Conservation (phyloP, 2,329 filamentous ascomycete species). For the Sporothrix protearum region DNA sequence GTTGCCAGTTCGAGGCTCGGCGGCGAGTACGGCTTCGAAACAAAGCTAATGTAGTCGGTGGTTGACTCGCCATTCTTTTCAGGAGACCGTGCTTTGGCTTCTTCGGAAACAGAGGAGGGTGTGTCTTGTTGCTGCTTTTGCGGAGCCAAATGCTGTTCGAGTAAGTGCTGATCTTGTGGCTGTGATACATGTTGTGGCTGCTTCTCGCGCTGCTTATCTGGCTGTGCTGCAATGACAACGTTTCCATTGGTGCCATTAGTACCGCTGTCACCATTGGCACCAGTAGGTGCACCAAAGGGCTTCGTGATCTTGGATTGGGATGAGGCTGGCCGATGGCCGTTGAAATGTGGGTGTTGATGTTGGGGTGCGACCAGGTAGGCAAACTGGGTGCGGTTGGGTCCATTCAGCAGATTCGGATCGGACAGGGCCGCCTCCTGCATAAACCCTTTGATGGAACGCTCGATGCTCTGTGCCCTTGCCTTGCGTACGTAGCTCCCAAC, state of each 20-base stretch:
- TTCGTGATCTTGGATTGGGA: conserved; percentile 13
- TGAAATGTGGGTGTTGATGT: neutral
- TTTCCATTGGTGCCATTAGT: neutral
- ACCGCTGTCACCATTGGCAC: neutral
- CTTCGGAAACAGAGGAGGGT: neutral
- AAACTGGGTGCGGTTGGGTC: conserved; percentile 5
- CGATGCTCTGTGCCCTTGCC: conserved; percentile 33
- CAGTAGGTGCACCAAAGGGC: neutral
- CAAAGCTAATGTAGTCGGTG: conserved; percentile 21
- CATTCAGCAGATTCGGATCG: neutral
- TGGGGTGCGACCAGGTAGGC: neutral
- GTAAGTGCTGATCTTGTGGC: neutral
- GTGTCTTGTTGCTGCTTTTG: neutral
- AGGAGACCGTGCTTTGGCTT: neutral
- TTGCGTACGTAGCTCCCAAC: conserved; percentile 30
- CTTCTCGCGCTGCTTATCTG: neutral
- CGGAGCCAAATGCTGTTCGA: neutral
- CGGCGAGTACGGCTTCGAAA: conserved; percentile 6
- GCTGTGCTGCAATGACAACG: neutral
- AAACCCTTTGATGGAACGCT: conserved; percentile 32
- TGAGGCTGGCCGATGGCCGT: conserved; percentile 14
- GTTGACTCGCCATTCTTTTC: conserved; percentile 1
- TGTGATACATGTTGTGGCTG: neutral
- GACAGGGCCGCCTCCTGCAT: conserved; percentile 29
- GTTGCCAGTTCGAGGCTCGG: conserved; percentile 10